Percentiles rank a stretch among this genome's conserved stretches.
phyloP scores from a whole-genome alignment of 306 rosid species.

The Sechiopsis laciniata region DNA sequence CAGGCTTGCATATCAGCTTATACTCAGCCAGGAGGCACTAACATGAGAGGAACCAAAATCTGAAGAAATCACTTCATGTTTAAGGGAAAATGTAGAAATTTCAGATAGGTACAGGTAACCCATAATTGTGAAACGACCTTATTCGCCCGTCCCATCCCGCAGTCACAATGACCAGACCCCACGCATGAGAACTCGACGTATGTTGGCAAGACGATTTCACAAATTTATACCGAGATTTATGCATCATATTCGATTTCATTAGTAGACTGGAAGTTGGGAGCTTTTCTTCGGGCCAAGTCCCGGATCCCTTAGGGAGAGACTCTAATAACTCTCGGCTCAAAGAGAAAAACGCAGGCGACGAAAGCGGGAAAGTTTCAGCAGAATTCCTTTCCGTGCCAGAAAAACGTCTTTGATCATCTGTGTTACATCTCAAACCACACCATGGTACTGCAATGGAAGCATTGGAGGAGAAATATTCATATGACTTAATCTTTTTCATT shows the following conservation, averaged over 20 bases:
- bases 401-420: slow-evolving; percentile 34
- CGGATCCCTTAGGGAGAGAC: slow-evolving; percentile 79
- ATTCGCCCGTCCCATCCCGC: slow-evolving; percentile 96
- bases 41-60: neutral
- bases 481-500: slow-evolving; percentile 48
- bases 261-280: slow-evolving; percentile 51
- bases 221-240: slow-evolving; percentile 67
- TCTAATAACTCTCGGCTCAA: slow-evolving; percentile 60
- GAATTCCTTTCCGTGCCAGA: slow-evolving; percentile 32
- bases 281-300: slow-evolving; percentile 98
- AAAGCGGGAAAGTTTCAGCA: slow-evolving; percentile 31
- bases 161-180: slow-evolving; percentile 95
- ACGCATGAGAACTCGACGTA: slow-evolving; percentile 60
- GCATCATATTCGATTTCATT: slow-evolving; percentile 38
- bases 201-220: slow-evolving; percentile 69
- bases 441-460: slow-evolving; percentile 74
- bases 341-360: slow-evolving; percentile 54
- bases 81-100: slow-evolving; percentile 21
- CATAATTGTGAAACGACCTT: slow-evolving; percentile 77
- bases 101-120: slow-evolving; percentile 64
- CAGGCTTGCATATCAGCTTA: slow-evolving; percentile 10
- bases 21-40: slow-evolving; percentile 20
- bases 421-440: slow-evolving; percentile 49
- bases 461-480: slow-evolving; percentile 66
- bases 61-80: slow-evolving; percentile 20